Base-by-base conservation (phyloP, 2,329 filamentous ascomycete species). In the Atkinsonella hypoxylon region DNA sequence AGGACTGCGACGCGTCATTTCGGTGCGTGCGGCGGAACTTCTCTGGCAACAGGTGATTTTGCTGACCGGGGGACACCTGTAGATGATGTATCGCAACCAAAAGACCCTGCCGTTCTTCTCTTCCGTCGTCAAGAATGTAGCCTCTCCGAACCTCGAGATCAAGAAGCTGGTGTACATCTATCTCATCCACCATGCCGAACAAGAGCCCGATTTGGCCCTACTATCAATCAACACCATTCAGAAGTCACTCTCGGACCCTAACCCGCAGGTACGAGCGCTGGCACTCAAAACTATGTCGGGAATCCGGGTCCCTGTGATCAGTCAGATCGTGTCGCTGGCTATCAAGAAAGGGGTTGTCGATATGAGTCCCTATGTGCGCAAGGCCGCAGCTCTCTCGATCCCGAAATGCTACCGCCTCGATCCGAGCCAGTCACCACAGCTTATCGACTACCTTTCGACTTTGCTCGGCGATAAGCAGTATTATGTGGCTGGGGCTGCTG, bases 131-230 rank as follows among this genome's bases (percentile, higher is more conserved):
- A 98, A 98, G 73, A 98, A 97, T 60, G 89, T 96, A 53, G 91
- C 91, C 30, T 95, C 88, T 38, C 86, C 90, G 13, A 95, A 89
- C 61, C 78, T 96, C 60, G 89, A 95, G 62, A 90, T 97, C 68
- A 94, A 96, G 71, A 97, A 97, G 68, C 82, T 98, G 51, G 93
- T 98, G 55, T 98, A 98, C 74, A 95, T 96, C 65, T 98, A 96
- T 70, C 82, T 98, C 55, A 85, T 97, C 54, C 88, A 94, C 65
- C 90, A 98, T 76, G 93, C 93, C 65, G 93, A 97, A 66, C 82
- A 89, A 56, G 93, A 97, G 63, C 93, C 91, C 52, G 93, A 98
- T 68, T 86, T 96, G 44, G 90, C 93, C 18, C 78, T 98, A 38
- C 78, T 98, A 43, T 95, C 90, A 53, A 96, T 98, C 77, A 98